These are phyloP conservation scores for Allium fistulosum DNA, from an alignment of 106 monocot genomes.

Conservation along the genomic window DNA sequence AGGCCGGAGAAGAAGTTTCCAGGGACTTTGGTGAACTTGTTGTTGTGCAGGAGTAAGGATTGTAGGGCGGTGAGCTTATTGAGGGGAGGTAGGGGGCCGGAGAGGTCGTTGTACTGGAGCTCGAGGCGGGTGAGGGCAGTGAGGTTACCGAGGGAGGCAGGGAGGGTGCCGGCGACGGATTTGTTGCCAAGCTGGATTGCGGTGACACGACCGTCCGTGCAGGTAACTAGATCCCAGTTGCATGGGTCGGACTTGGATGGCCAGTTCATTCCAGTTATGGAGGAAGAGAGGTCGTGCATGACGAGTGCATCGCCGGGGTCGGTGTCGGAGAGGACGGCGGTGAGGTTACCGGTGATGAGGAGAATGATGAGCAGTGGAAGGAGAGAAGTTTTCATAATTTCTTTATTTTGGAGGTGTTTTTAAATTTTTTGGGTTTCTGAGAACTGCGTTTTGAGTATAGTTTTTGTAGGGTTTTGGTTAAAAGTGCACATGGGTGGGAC, in stretches of 20 bases:
- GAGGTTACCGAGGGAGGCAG: constrained; percentile 29
- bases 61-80: constrained; percentile 32
- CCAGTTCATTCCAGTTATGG: constrained; percentile 13
- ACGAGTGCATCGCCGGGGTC: constrained; percentile 22
- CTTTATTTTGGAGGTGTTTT: background rate
- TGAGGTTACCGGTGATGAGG: background rate
- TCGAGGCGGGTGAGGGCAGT: constrained; percentile 46
- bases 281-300: constrained; percentile 26
- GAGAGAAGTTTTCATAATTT: background rate
- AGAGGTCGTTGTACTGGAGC: constrained; percentile 38
- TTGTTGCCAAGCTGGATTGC: constrained; percentile 43
- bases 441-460: background rate
- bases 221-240: constrained; percentile 40
- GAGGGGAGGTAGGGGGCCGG: constrained; percentile 38
- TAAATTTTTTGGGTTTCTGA: background rate
- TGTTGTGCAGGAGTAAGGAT: constrained; percentile 44
- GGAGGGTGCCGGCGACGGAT: constrained; percentile 26
- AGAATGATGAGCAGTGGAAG: background rate
- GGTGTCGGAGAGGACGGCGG: background rate
- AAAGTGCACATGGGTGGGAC: no score
- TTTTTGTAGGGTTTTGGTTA: no score
- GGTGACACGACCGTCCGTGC: constrained; percentile 29
- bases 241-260: constrained; percentile 27
- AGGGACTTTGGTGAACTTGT: constrained; percentile 48
- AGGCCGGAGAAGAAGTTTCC: constrained; percentile 39